Base-by-base conservation (phyloP, 768 basidiomycete genomes). In the Obba rivulosa region DNA sequence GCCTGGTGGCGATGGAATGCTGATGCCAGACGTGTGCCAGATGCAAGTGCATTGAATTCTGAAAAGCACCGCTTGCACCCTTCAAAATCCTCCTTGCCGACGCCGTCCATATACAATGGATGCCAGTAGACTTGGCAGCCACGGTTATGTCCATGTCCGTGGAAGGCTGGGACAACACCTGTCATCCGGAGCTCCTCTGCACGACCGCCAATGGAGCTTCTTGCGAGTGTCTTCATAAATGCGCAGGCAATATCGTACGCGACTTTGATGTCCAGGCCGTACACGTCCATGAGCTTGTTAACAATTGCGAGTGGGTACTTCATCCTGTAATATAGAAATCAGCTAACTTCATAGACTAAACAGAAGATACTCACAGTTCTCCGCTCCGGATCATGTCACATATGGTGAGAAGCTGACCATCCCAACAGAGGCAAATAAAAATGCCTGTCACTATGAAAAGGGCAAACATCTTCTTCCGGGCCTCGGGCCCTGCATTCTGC, bases 191-290 rank as follows among this genome's bases (percentile, higher is more conserved):
- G 34, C 16, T 48, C 36, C 10, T 22, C 2, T 3, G 53, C 50
- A 3, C 40, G 22, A 0, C 45, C 48, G 4, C 56, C 58, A 5
- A 65, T 45, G 11, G 50, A 44, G 36, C 60, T 58, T 2, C 28
- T 43, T 3, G 21, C 5, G 1, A 60, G 8, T 0, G 59, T 64
- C 17, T 45, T 54, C 0, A 37, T n/a, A 42, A 63, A 60, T 1
- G 46, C 54, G 23, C 64, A 65, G 1, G 56, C 61, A 2, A 63
- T 63, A 35, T 64, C 64, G 34, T 66, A 65, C 3, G 52, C 62
- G 14, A 55, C 16, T 1, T 22, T 38, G 35, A 57, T 43, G 21
- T 59, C 41, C 2, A 37, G 16, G 3, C 56, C 62, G 43, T 52
- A 59, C 4, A 55, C 50, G 22, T 50, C 35, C 10, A 60, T 31